Conservation (phyloP, 1,284 basidiomycete genomes). For the Fomitopsis betulina region DNA sequence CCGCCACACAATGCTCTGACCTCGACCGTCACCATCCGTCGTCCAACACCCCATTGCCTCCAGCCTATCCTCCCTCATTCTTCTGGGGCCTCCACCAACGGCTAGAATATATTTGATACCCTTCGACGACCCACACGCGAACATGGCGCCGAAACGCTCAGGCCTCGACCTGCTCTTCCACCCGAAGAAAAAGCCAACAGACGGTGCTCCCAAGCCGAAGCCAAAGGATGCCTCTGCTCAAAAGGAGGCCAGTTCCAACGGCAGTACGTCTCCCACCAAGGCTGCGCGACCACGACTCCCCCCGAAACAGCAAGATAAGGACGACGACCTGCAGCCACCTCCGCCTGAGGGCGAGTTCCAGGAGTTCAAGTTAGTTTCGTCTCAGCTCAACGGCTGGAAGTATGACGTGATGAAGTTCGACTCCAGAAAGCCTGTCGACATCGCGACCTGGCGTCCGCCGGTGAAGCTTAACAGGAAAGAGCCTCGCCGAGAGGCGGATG, state of each 20-base stretch:
- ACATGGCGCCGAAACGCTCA: constrained; percentile 19
- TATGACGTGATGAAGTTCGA: constrained; percentile 85
- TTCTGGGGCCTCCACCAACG: neutral
- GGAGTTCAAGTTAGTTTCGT: constrained; percentile 73
- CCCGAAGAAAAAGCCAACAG: constrained; percentile 17
- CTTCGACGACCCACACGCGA: neutral
- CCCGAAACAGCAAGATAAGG: constrained; percentile 28
- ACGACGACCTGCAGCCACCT: constrained; percentile 38
- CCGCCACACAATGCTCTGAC: constrained; percentile 7
- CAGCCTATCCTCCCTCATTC: neutral
- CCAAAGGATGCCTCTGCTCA: constrained; percentile 7
- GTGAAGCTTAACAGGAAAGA: constrained; percentile 87
- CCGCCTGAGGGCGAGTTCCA: constrained; percentile 59
- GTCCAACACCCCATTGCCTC: neutral
- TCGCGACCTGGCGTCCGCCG: constrained; percentile 60
- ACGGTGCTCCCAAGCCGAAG: constrained; percentile 10
- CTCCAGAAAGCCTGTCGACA: constrained; percentile 62
- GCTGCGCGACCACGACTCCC: constrained; percentile 18
- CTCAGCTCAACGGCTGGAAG: constrained; percentile 76
- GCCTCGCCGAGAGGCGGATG: constrained; percentile 49
- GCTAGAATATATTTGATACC: neutral
- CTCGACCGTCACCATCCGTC: constrained; percentile 5
- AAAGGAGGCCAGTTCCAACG: neutral
- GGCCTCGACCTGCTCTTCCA: constrained; percentile 16
- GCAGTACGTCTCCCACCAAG: constrained; percentile 3